Base-by-base conservation (phyloP, 202 grass and related monocot species). In the Tripidium arundinaceum region DNA sequence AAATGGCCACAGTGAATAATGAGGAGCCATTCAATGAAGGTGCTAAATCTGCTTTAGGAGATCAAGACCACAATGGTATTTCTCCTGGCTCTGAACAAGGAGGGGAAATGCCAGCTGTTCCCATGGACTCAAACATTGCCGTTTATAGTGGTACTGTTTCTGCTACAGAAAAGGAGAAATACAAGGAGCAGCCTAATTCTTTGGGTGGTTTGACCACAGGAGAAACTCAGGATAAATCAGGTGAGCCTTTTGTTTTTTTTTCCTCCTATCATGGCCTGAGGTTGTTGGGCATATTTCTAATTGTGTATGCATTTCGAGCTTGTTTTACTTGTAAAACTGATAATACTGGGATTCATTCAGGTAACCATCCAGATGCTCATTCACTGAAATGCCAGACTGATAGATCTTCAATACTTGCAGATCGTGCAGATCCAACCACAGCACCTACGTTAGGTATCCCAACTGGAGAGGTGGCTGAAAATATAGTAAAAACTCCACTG, bases 331-430 rank as follows among this genome's bases (percentile, higher is more conserved):
- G 24, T 21, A 63, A 41, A 46, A 79, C 75, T 79, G 42, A 79
- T 26, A 79, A 62, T 37, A 4, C n/a, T 4, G 14, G 24, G 39
- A 50, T 73, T 60, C 61, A 54, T 75, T 86, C 74, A 86, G 68
- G 68, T 16, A 55, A 90, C 62, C 11, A 70, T 62, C 67, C 31
- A 83, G 68, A 79, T 79, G 19, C 42, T 79, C 37, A 22, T 68
- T 60, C 42, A 68, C 74, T 75, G 25, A 70, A 62, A 75, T 63
- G 50, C 34, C 62, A 74, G 34, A 69, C 40, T 70, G 83, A 42
- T 3, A 22, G 14, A 50, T 43, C 78, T 78, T 58, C 33, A 18
- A 66, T 82, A 42, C 79, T 49, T 62, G 69, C 62, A 52, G 22
- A 50, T 59, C 19, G 36, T 11, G n/a, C 4, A 62, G 62, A 86